phyloP scores from a whole-genome alignment of 345 rosid genomes.

The Acer saccharum region DNA sequence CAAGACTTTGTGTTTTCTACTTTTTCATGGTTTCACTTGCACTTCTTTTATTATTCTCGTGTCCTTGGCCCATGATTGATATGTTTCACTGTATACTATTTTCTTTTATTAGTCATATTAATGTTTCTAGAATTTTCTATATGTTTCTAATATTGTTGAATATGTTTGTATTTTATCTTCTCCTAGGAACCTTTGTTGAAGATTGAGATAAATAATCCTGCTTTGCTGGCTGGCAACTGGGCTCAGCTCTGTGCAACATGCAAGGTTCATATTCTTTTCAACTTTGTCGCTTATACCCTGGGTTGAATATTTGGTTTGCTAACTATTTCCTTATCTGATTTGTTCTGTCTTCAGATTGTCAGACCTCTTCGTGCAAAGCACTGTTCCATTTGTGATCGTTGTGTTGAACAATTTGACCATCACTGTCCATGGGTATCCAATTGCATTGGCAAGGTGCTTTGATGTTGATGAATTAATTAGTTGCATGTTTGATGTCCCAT shows the following conservation, averaged over 20 bases:
- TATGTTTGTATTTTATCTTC: constrained; percentile 18
- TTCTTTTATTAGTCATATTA: not conserved
- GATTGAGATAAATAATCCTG: constrained; percentile 89
- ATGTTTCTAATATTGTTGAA: not conserved
- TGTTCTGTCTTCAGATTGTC: constrained; percentile 60
- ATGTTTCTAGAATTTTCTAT: not conserved
- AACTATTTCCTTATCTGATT: constrained; percentile 21
- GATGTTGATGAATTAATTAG: constrained; percentile 13
- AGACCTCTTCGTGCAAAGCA: constrained; percentile 98
- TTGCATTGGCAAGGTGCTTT: constrained; percentile 91
- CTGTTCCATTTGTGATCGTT: constrained; percentile 90
- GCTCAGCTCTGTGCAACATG: constrained; percentile 97
- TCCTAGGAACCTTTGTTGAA: constrained; percentile 85
- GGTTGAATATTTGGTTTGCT: constrained; percentile 7
- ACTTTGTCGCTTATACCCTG: constrained; percentile 10
- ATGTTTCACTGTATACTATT: not conserved
- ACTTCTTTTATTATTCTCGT: not conserved
- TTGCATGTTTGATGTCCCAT: constrained; percentile 5
- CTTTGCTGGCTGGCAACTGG: constrained; percentile 96
- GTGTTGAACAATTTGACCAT: constrained; percentile 99
- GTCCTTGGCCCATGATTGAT: not conserved
- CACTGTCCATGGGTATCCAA: constrained; percentile 99
- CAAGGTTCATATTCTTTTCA: constrained; percentile 58
- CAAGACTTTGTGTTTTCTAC: not conserved
- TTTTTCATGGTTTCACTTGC: not conserved